Base-by-base conservation (phyloP, 768 basidiomycete genomes). In the Austroboletus festivus region DNA sequence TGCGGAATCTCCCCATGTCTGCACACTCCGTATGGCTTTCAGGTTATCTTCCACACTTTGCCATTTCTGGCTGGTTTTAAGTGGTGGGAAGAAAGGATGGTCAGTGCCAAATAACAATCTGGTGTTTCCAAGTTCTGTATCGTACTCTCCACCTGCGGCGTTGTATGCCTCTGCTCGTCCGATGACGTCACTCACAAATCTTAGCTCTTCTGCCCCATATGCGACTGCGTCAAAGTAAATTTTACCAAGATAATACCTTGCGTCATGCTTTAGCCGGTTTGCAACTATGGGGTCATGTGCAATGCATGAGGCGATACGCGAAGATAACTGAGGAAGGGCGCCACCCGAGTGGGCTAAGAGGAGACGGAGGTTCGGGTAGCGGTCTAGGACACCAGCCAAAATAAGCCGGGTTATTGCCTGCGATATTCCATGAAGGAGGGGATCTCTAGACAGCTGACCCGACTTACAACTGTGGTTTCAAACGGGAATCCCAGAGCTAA, bases 41-140 rank as follows among this genome's bases (percentile, higher is more conserved):
- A 93, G 61, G 66, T 93, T 94, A 56, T 91, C 89, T 23, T 87
- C 80, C 3, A 92, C 91, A 59, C 88, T 90, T 68, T 71, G 78
- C 92, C 92, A 93, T 61, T 82, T 89, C 50, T 82, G 80, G 38
- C 73, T 76, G 40, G 71, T 68, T 51, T 72, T 68, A 33, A 93
- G 74, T 2, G 91, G 92, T 15, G 91, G 92, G 71, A 93, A 93
- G 75, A 93, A 93, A 0, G 89, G 91, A 63, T 93, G 87, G 61
- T 93, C 91, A 24, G 90, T 92, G 19, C 91, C 91, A 57, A 90
- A 93, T 31, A 92, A 60, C 73, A 89, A 78, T 57, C 77, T 72
- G 49, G 71, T 69, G 51, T 79, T 83, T 28, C 85, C 85, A 42
- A 67, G 34, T 50, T 67, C 56, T 8, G 59, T 56, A n/a, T 67